Base-by-base conservation (phyloP, 768 basidiomycete genomes). In the Russula abietina region DNA sequence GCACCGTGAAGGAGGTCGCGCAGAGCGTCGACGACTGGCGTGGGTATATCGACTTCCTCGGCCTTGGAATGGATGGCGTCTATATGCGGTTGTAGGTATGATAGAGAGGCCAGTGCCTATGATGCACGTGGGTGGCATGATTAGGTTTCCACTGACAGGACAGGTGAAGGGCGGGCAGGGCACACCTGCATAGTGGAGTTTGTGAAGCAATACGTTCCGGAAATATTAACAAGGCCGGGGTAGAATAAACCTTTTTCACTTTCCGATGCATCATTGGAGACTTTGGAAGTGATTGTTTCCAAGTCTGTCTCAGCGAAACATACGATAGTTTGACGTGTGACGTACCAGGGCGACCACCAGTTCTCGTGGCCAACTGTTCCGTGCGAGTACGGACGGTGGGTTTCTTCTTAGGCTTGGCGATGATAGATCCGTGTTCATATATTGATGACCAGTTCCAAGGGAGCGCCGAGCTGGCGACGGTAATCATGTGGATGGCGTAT, bases 151-250 rank as follows among this genome's bases (percentile, higher is more conserved):
- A 6, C 52, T 38, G 36, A 1, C 5, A 39, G 48, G 28, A 49
- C 33, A 55, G 57, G n/a, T n/a, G n/a, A n/a, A n/a, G 61, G 26
- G 28, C 12, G 52, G 56, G 48, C 53, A 16, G 51, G 51, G 51
- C 61, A 19, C 22, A 83, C 91, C 83, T 98, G 96, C 11, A 98
- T 77, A 3, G 93, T 93, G 14, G 96, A 94, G 72, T 98, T 96
- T 86, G 98, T 91, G 78, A 97, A 98, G 71, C 96, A 98, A 67
- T 96, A 91, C 56, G 93, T 96, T 12, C 95, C 95, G 10, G 93
- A 95, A 41, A 95, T 88, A 70, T 98, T 98, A 71, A 97, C 89
- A 55, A 98, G 86, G 0, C 95, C 95, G 2, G 94, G 89, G 73
- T 91, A 97, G 69, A 85, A 81, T 24, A 80, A 78, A 17, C 80